Base-by-base conservation (phyloP, 192 early-diverging fungal species). In the Backusella luteola region DNA sequence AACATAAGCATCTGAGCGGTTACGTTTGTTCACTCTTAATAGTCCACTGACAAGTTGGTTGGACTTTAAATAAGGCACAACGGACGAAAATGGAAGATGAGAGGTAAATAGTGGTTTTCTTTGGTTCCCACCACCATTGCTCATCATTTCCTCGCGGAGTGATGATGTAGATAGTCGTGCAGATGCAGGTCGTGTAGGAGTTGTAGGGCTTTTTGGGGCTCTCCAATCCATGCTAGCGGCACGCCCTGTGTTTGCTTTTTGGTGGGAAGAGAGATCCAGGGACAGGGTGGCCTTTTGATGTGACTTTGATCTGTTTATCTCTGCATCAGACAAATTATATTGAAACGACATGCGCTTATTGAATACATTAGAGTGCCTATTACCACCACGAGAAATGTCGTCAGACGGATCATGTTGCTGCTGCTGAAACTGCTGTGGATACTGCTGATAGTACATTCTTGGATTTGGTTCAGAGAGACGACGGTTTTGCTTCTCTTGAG, bases 1-100 rank as follows among this genome's bases (percentile, higher is more conserved):
- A 21, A 95, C 94, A 81, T 98, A 98, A 26, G 93, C 95, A 71
- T 96, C 94, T 36, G 85, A 89, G n/a, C 91, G 84, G 79, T 93
- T 93, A 68, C 89, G 87, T 53, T 92, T 93, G 83, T 95, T 98
- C 78, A 96, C 89, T 56, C 96, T 89, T 5, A 98, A 75, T 1
- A 90, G 83, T n/a, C 95, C 96, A 36, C 90, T 85, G 19, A 92
- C 83, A n/a, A 94, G 85, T n/a, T 77, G 67, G 34, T 87, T 59
- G 29, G 77, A 78, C 73, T 86, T 87, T n/a, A 87, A 72, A 44
- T 82, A 77, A 19, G 85, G 77, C 29, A 83, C 81, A 17, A 89
- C 80, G 41, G 82, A 82, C 0, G 85, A 85, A 77, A 85, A 87
- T n/a, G 87, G 86, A 67, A 89, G 67, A 42, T 89, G 86, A 35